Conservation (phyloP, 768 basidiomycete species). For the Hortiboletus campestris region DNA sequence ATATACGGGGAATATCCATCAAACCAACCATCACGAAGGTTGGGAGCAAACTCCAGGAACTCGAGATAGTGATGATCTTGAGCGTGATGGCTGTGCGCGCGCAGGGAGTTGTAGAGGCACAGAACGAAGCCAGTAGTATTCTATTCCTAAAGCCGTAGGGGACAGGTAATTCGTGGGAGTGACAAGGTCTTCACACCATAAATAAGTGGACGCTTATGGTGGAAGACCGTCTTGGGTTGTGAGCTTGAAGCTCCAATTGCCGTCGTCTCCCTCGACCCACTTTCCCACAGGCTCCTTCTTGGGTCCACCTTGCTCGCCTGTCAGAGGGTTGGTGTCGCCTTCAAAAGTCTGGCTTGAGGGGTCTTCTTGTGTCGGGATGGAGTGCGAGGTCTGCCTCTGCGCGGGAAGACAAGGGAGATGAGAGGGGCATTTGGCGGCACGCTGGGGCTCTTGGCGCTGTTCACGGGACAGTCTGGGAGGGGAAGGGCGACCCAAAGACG, state of each 20-base stretch:
- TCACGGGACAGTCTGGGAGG: constrained; percentile 74
- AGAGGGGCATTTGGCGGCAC: constrained; percentile 52
- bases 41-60: neutral
- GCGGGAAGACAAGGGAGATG: constrained; percentile 18
- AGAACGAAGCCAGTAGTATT: neutral
- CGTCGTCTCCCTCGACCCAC: constrained; percentile 51
- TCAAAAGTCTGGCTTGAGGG: constrained; percentile 68
- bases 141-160: too few relatives aligned
- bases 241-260: constrained; percentile 92
- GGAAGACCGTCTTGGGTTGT: too few relatives aligned
- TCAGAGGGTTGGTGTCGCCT: constrained; percentile 76
- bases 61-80: neutral
- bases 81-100: neutral
- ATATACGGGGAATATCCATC: constrained; percentile 17
- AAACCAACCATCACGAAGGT: constrained; percentile 20
- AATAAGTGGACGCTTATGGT: too few relatives aligned
- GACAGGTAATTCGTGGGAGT: too few relatives aligned
- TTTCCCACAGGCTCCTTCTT: constrained; percentile 77
- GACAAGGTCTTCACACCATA: too few relatives aligned
- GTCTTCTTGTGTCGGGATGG: constrained; percentile 69
- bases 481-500: constrained; percentile 53
- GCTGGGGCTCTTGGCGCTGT: constrained; percentile 76
- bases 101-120: neutral
- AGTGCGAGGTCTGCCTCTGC: constrained; percentile 43
- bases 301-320: constrained; percentile 85